phyloP scores from a whole-genome alignment of 805 yeast genomes.

The Candida palmyrensis region DNA sequence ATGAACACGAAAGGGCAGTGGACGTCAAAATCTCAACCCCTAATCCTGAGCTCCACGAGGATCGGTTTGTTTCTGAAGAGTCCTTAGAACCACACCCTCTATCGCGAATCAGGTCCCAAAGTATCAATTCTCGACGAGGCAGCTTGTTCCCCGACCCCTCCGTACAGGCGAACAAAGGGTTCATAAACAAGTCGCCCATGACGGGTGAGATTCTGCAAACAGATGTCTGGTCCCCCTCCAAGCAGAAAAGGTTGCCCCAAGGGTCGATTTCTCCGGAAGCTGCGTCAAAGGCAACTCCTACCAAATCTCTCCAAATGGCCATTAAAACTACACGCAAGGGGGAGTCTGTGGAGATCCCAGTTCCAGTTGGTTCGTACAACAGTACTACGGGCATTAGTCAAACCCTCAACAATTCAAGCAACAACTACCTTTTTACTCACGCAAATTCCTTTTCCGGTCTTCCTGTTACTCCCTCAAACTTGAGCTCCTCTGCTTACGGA shows the following conservation, averaged over 20 bases:
- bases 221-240: slow-evolving; percentile 8
- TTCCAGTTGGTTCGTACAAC: slow-evolving; percentile 18
- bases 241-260: slow-evolving; percentile 5
- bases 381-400: slow-evolving; percentile 3
- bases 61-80: not conserved
- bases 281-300: slow-evolving; percentile 10
- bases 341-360: slow-evolving; percentile 70
- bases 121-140: slow-evolving; percentile 20
- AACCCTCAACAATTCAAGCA: not conserved
- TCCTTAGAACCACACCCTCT: slow-evolving; percentile 7
- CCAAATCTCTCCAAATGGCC: slow-evolving; percentile 51
- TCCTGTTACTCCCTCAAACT: not conserved
- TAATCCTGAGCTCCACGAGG: not conserved
- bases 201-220: too few species aligned
- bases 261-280: slow-evolving; percentile 2
- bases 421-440: not conserved
- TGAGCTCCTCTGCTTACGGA: too few species aligned
- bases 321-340: slow-evolving; percentile 80
- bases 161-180: slow-evolving; percentile 9
- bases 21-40: slow-evolving; percentile 6
- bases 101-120: slow-evolving; percentile 24
- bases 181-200: slow-evolving; percentile 6
- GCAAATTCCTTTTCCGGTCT: not conserved
- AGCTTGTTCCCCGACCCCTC: slow-evolving; percentile 13
- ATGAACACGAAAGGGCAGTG: slow-evolving; percentile 23